Conservation (phyloP, 2,329 filamentous ascomycete genomes). For the Lecanosticta acicola region DNA sequence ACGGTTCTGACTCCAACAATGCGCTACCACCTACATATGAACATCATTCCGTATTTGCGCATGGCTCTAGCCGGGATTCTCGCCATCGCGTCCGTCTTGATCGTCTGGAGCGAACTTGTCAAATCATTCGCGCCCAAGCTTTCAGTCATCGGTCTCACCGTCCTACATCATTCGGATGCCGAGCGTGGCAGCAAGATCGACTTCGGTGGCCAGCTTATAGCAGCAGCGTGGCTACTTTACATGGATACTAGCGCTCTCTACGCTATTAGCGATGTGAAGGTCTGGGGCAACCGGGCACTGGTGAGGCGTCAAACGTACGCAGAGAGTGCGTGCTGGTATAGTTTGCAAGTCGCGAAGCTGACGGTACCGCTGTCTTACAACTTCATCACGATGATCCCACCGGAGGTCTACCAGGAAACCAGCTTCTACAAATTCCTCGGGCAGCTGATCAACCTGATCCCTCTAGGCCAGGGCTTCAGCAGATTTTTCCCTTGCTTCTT, state of each 20-base stretch:
- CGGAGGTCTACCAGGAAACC: conserved; percentile 66
- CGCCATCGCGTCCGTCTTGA: conserved; percentile 68
- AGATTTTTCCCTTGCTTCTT: conserved; percentile 85
- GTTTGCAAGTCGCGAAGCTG: conserved; percentile 83
- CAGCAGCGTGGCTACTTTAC: conserved; percentile 85
- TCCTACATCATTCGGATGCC: conserved; percentile 70
- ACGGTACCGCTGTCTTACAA: conserved; percentile 94
- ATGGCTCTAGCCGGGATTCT: conserved; percentile 62
- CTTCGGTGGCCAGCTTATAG: conserved; percentile 78
- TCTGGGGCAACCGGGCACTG: conserved; percentile 93
- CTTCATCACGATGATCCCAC: conserved; percentile 83
- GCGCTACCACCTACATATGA: conserved; percentile 70
- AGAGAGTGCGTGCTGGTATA: conserved; percentile 94
- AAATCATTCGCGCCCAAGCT: conserved; percentile 73
- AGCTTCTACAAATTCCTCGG: conserved; percentile 87
- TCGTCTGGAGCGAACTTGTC: conserved; percentile 91
- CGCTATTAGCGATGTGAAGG: conserved; percentile 85
- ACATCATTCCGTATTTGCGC: conserved; percentile 64
- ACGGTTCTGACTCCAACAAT: conserved; percentile 71
- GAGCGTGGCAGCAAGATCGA: conserved; percentile 62
- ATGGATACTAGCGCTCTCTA: conserved; percentile 88
- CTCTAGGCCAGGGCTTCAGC: conserved; percentile 77
- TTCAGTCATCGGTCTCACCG: conserved; percentile 62
- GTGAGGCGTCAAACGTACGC: conserved; percentile 86
- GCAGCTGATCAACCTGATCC: conserved; percentile 72